Evolutionary conservation across 2,329 filamentous ascomycete genomes (phyloP), one percentile per base, ranked within the genome.

Genomic region (Xylariaceae sp.): DNA sequence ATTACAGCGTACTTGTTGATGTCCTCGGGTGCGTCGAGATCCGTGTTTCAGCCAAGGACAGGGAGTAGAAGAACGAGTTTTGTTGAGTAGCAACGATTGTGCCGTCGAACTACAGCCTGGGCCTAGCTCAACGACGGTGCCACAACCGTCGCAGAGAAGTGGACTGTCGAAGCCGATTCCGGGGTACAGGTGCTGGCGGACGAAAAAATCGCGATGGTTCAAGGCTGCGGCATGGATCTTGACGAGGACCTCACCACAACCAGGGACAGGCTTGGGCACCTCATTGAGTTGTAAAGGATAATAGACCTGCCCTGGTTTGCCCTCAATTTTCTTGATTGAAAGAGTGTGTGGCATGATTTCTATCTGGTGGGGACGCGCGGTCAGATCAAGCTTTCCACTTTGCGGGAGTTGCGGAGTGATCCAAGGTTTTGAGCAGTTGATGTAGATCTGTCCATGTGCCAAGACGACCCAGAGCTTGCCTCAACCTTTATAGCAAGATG

Each of bases 191-290:
- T 90, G 85, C 66, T 91, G 88, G 42, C 91, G 86, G 65, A 93
- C 85, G 70, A 95, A 95, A 54, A 94, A 81, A 65, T 96, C 91
- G 59, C 90, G 86, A 71, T 95, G 91, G 71, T 95, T 96, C 42
- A 95, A 80, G 11, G 90, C 85, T 2, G 83, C 86, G 40, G 88
- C 86, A 21, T 77, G 76, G 62, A 95, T 74, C 59, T 80, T 80
- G 50, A 95, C 72, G 5, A 92, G 72, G 54, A 94, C 72, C 64
- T 95, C 76, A 49, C 73, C 73, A 17, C 77, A 76, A 25, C 77
- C 75, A 0, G 83, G 83, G 1, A 72, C 73, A 17, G 84, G 83
- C 52, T 74, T 72, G 42, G 82, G 75, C 11, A 85, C 67, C 32
- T 80, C 71, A 49, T 79, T 79, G 37, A 86, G 62, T 52, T 75